Evolutionary conservation across 192 early-diverging fungal genomes (phyloP).

Genomic region (Rhizophagus clarus): DNA sequence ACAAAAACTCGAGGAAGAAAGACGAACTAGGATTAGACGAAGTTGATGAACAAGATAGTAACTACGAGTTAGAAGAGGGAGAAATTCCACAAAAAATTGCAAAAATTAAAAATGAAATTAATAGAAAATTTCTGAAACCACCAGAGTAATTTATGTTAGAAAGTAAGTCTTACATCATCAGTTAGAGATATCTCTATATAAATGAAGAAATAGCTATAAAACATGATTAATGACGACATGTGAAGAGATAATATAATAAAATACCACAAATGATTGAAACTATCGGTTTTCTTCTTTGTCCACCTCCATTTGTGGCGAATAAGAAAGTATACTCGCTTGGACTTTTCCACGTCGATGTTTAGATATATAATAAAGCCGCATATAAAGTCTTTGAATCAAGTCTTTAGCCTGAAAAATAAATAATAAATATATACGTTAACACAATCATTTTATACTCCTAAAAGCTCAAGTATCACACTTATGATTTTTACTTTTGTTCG

Average conservation of each 20-base stretch:
- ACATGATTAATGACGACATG: no score
- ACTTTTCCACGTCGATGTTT: not conserved
- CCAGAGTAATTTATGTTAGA: not conserved
- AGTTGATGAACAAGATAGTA: not conserved
- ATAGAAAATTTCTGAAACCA: conserved; percentile 1
- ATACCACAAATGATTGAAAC: not conserved
- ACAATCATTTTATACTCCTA: not conserved
- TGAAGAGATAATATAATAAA: not conserved
- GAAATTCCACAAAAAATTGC: not conserved
- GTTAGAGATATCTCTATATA: not conserved
- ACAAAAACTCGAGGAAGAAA: not conserved
- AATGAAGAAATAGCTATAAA: no score
- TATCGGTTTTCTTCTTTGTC: not conserved
- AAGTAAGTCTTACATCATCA: not conserved
- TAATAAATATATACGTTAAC: not conserved
- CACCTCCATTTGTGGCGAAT: not conserved
- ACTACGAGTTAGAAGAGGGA: not conserved
- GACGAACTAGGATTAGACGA: not conserved
- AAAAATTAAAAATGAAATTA: not conserved
- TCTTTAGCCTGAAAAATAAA: conserved; percentile 22
- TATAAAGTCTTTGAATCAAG: conserved; percentile 1
- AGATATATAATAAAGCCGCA: conserved; percentile 24
- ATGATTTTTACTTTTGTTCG: conserved; percentile 22
- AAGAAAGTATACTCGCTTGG: not conserved
- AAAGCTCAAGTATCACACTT: no score